These are phyloP conservation scores for Kwoniella shivajii DNA, from an alignment of 1,284 basidiomycete genomes.

Conservation along the genomic window DNA sequence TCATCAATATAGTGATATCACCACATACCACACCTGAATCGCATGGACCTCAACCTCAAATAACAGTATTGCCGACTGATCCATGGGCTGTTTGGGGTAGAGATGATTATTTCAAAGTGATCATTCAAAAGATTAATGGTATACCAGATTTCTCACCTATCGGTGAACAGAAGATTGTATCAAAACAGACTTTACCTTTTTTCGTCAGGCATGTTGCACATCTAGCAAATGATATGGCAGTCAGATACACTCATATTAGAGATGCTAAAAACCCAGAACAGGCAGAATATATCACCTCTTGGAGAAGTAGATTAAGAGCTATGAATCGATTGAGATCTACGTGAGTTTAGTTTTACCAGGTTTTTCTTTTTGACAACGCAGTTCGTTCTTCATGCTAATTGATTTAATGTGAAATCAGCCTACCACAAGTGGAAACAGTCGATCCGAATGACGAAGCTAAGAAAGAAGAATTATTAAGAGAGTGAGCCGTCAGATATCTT, in stretches of 20 bases:
- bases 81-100: slow-evolving; percentile 40
- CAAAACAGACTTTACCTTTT: slow-evolving; percentile 75
- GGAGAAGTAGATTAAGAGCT: slow-evolving; percentile 75
- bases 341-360: slow-evolving; percentile 26
- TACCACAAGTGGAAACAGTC: slow-evolving; percentile 30
- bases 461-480: slow-evolving; percentile 39
- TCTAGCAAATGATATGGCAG: slow-evolving; percentile 83
- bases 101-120: slow-evolving; percentile 82
- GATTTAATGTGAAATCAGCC: slow-evolving; percentile 14
- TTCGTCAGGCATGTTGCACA: slow-evolving; percentile 83
- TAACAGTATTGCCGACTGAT: slow-evolving; percentile 11
- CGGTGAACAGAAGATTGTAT: slow-evolving; percentile 89
- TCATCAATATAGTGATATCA: slow-evolving; percentile 95
- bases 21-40: slow-evolving; percentile 84
- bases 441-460: slow-evolving; percentile 26
- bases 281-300: slow-evolving; percentile 84
- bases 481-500: too few species aligned
- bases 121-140: slow-evolving; percentile 76
- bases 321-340: slow-evolving; percentile 66
- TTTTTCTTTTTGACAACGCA: slow-evolving; percentile 13
- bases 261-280: slow-evolving; percentile 66
- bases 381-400: slow-evolving; percentile 7
- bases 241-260: slow-evolving; percentile 69
- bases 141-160: slow-evolving; percentile 91
- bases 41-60: slow-evolving; percentile 55